Evolutionary conservation across 257 asterid genomes (phyloP), one percentile per base, ranked within the genome.

Genomic region (Petunia secreta): DNA sequence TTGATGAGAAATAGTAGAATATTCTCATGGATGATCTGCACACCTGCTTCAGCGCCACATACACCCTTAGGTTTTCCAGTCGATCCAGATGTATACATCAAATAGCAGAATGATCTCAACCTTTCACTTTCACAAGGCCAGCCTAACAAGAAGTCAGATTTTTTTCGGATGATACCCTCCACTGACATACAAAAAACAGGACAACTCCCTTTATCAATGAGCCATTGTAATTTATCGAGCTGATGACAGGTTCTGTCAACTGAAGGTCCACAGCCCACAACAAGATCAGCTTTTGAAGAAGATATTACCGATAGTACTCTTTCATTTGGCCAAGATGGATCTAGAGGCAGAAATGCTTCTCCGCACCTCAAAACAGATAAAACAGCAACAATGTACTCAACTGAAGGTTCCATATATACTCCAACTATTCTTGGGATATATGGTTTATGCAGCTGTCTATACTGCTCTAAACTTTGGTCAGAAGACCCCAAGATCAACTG

Each of bases 51-150:
- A 48, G 98, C 93, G 79, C 99, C 99, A 83, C 99, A 93, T 82
- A 95, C 93, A 85, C 96, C 97, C 88, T 92, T 95, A 68, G 99
- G 97, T 81, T 85, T 78, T 82, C 99, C 99, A 34, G 92, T 89
- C 78, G 99, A 93, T 75, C 99, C 99, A 52, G 98, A 95, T 63
- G 99, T 95, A 90, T 90, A 91, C 89, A 95, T 90, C 89, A 93
- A 81, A 89, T 95, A 95, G 90, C 97, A 92, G 83, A 93, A 95
- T 48, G 93, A 83, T 82, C 94, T 91, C 55, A 85, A 78, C 77
- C 78, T 80, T 89, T 85, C 87, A 71, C 84, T 79, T 88, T 91
- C 89, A 86, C 98, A 93, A 79, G 97, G 97, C 95, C 97, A 95
- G 37, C 46, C 87, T 59, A 87, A 79, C 59, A 80, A 79, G 4